phyloP scores from a whole-genome alignment of 345 rosid genomes.

The Syzygium aromaticum region DNA sequence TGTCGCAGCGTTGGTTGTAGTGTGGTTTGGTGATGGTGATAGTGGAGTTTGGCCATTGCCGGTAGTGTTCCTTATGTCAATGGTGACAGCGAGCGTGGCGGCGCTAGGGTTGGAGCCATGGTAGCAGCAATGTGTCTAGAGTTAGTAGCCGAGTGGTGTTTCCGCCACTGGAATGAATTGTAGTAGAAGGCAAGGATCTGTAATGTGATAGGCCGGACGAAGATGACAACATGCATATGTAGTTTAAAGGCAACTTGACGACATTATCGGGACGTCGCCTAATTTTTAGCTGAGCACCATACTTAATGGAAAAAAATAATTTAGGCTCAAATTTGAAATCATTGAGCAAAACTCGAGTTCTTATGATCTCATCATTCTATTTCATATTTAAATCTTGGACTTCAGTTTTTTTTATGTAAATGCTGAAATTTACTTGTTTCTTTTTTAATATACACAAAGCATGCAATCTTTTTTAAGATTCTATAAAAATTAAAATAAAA shows the following conservation, averaged over 20 bases:
- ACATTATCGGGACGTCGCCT: too few species aligned
- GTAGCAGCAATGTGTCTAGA: too few species aligned
- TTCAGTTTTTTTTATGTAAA: neutral
- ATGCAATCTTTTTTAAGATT: neutral
- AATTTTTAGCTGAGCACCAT: neutral
- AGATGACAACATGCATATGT: too few species aligned
- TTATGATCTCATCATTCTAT: neutral
- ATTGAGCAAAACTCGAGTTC: neutral
- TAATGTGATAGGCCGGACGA: too few species aligned
- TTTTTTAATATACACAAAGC: neutral
- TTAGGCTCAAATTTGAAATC: neutral
- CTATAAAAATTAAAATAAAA: neutral
- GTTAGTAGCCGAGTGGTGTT: too few species aligned
- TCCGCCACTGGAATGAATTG: too few species aligned
- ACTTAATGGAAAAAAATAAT: neutral
- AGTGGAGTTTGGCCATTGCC: neutral
- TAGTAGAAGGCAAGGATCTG: too few species aligned
- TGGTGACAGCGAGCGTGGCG: neutral
- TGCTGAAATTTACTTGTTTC: neutral
- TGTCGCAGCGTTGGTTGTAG: neutral
- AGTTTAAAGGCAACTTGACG: too few species aligned
- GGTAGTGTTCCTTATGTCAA: too few species aligned
- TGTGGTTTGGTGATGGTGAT: too few species aligned
- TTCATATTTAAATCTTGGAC: neutral
- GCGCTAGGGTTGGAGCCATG: neutral